Percentiles rank a stretch among this genome's conserved stretches.
These are phyloP conservation scores for Edaphochlamys debaryana DNA, from an alignment of 139 green algal genomes.

Conservation along the genomic window DNA sequence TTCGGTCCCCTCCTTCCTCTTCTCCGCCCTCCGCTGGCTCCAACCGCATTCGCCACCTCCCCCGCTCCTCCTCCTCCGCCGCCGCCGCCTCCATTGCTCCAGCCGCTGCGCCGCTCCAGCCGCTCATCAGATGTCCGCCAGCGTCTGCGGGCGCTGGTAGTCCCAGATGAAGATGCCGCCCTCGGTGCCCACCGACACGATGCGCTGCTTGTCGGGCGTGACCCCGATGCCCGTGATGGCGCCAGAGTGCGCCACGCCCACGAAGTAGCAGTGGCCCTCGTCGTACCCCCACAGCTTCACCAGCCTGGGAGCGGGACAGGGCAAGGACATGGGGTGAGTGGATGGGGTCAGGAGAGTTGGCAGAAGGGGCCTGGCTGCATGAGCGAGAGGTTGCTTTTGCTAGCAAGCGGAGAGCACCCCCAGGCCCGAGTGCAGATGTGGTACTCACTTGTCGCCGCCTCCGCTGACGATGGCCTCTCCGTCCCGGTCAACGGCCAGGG, in stretches of 20 bases:
- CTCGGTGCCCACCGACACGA: constrained; percentile 83
- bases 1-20: too few species aligned
- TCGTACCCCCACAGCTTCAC: constrained; percentile 89
- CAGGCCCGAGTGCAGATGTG: too few species aligned
- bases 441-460: constrained; percentile 84
- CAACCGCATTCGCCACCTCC: not conserved
- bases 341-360: too few species aligned
- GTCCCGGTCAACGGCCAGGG: constrained; percentile 72
- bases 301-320: too few species aligned
- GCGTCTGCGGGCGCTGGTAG: constrained; percentile 36
- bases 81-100: not conserved
- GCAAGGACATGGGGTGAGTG: too few species aligned
- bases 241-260: constrained; percentile 74
- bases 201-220: constrained; percentile 69
- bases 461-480: constrained; percentile 75
- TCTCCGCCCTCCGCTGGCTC: not conserved
- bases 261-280: constrained; percentile 81
- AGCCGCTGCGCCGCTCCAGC: too few species aligned
- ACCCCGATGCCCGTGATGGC: constrained; percentile 69
- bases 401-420: too few species aligned
- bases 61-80: not conserved
- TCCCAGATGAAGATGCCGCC: constrained; percentile 87
- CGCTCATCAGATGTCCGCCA: constrained; percentile 30
- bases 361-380: too few species aligned
- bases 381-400: too few species aligned